Evolutionary conservation across 371 early-diverging fungal species (phyloP).

Genomic region (Sanchytrium tribonematis): DNA sequence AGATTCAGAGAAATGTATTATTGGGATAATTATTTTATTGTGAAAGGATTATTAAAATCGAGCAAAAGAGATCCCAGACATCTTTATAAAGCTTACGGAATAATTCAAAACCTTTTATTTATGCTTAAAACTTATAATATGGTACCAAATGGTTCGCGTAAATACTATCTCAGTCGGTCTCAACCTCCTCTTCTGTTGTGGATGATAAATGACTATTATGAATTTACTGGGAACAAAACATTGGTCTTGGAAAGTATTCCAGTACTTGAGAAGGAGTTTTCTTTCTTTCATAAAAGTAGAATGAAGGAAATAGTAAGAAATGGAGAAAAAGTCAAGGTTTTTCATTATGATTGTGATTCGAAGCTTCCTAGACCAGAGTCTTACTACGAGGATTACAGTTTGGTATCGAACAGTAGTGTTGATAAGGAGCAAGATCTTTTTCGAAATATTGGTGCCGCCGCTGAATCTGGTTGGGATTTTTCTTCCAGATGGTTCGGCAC

Average conservation of each 20-base stretch:
- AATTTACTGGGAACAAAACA: constrained; percentile 20
- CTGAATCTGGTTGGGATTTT: constrained; percentile 76
- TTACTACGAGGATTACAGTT: constrained; percentile 31
- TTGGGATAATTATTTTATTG: constrained; percentile 39
- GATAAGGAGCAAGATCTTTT: constrained; percentile 17
- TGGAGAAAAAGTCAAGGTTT: background rate
- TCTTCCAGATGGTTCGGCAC: constrained; percentile 33
- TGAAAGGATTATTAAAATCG: constrained; percentile 35
- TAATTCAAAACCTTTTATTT: constrained; percentile 36
- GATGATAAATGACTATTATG: constrained; percentile 33
- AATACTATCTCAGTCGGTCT: constrained; percentile 56
- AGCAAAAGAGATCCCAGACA: background rate
- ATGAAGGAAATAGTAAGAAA: background rate
- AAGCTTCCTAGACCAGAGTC: constrained; percentile 43
- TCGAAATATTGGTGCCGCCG: constrained; percentile 40
- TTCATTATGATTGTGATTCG: constrained; percentile 2
- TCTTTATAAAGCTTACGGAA: constrained; percentile 17
- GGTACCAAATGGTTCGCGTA: constrained; percentile 57
- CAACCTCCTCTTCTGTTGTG: constrained; percentile 55
- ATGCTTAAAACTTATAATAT: constrained; percentile 42
- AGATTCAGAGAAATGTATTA: constrained; percentile 68
- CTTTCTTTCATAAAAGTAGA: constrained; percentile 8
- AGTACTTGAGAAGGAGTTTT: constrained; percentile 32
- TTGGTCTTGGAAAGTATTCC: constrained; percentile 23
- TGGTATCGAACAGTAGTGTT: constrained; percentile 8